Evolutionary conservation across 2,329 filamentous ascomycete genomes (phyloP), one percentile per base, ranked within the genome.

Genomic region (Fusarium sp.): DNA sequence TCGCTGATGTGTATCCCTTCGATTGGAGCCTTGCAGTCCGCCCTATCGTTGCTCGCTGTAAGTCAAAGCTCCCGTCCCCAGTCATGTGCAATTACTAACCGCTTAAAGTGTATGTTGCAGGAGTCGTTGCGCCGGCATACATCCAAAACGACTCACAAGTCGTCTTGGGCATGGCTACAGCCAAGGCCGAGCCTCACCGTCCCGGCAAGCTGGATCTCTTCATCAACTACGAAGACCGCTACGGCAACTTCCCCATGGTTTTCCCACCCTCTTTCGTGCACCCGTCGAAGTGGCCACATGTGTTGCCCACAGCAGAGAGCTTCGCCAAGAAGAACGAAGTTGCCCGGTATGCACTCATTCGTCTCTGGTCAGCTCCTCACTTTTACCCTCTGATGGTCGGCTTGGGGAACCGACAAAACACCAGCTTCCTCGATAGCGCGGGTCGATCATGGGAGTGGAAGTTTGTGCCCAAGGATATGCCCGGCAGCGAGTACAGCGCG

Each of bases 321-420:
- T 81, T 76, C 47, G 67, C 69, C 25, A 1, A 17, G 2, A 33
- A n/a, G 2, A 65, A 79, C 11, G 14, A 30, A 0, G 52, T 43
- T 4, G 79, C 79, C 0, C 78, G 77, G 3, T 81, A 80, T 32
- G 72, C 79, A 2, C 69, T 80, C 0, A 68, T 80, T 0, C 73
- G 79, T 2, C 56, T 80, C 35, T 80, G 79, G 79, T 79, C 79
- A 0, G 73, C 79, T 6, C 70, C 78, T 2, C 79, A 81, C 60
- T 81, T 74, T 56, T 81, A 81, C 57, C 79, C 79, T 3, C 67
- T 78, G 22, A 80, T 80, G 79, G 62, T 80, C 0, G 76, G 79
- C 0, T 37, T 56, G 11, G 27, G 30, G 1, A 79, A 74, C 47
- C 72, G 79, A 0, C 69, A 68, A 30, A 40, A 40, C 15, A 74